These are phyloP conservation scores for Phytophthora kernoviae DNA, from an alignment of 352 stramenopile species.

Conservation along the genomic window DNA sequence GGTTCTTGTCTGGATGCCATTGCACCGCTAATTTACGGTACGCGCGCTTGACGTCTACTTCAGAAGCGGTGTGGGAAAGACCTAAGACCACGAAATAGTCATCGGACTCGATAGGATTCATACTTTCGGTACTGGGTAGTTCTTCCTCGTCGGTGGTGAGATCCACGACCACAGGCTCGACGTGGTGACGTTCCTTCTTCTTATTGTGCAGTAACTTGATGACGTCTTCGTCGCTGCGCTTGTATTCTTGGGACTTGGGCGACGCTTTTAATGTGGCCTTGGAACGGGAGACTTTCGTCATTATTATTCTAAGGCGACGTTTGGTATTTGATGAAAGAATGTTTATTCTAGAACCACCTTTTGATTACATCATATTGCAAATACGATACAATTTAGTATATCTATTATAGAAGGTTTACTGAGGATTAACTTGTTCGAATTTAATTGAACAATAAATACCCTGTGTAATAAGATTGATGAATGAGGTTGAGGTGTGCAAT, in stretches of 20 bases:
- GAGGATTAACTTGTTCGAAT: too few species aligned
- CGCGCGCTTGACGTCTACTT: conserved; percentile 65
- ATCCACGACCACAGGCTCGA: conserved; percentile 5
- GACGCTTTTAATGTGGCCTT: too few species aligned
- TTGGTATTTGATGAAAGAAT: too few species aligned
- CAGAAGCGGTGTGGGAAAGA: conserved; percentile 41
- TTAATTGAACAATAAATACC: too few species aligned
- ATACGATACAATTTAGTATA: too few species aligned
- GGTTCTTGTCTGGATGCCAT: conserved; percentile 95
- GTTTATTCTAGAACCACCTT: too few species aligned
- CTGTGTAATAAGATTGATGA: too few species aligned
- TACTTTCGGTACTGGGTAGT: not conserved
- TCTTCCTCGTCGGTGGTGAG: conserved; percentile 20
- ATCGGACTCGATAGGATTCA: conserved; percentile 58
- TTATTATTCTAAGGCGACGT: too few species aligned
- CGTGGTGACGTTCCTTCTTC: not conserved
- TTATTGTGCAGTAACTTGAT: conserved; percentile 10
- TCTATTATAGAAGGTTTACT: too few species aligned
- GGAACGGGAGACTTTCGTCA: too few species aligned
- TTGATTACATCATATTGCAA: too few species aligned
- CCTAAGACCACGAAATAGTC: conserved; percentile 78
- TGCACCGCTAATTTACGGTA: conserved; percentile 82
- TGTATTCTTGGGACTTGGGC: not conserved
- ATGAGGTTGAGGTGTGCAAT: too few species aligned
- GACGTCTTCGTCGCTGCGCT: conserved; percentile 10